Base-by-base conservation (phyloP, 2,329 filamentous ascomycete species). In the Aspergillus melleus region DNA sequence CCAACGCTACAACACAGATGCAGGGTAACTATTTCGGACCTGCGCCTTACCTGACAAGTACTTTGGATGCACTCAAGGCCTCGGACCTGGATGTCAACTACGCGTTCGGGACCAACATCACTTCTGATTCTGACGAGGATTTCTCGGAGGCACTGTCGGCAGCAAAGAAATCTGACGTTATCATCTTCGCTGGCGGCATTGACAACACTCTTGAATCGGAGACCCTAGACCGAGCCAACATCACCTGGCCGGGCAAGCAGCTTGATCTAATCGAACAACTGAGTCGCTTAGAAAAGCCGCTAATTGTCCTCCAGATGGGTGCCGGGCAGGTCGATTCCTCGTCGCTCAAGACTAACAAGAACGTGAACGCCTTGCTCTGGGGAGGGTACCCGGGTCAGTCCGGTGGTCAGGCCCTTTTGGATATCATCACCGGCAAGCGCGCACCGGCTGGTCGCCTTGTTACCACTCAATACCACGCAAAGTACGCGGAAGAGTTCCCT, bases 21-120 rank as follows among this genome's bases (percentile, higher is more conserved):
- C 83, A 83, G 54, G 86, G 86, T 0, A 85, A 85, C 65, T 88
- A 89, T 72, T 77, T 69, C 59, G 86, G 86, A 29, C 72, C 78
- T 2, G 79, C 86, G 0, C 84, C 84, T 0, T 88, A 84, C 70
- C 74, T 84, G 3, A 80, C 79, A 62, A 81, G 79, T 4, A 85
- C 85, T 0, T 74, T 85, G 0, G 80, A 78, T 30, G 84, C 85
- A 11, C 80, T 84, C 9, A 68, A 81, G 42, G 70, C 79, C 22
- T 77, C 81, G 3, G 77, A 78, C 1, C 72, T 82, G 29, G 74
- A 77, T 0, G 78, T 82, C 22, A 77, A 77, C 61, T 82, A 82
- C 59, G 81, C 77, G 1, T 59, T 71, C 6, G 78, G 76, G 4
- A 77, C 76, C 4, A 69, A 67, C 42, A 70, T 74, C 12, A 66